phyloP scores from a whole-genome alignment of 768 basidiomycete genomes.

The Sporobolomyces roseus region DNA sequence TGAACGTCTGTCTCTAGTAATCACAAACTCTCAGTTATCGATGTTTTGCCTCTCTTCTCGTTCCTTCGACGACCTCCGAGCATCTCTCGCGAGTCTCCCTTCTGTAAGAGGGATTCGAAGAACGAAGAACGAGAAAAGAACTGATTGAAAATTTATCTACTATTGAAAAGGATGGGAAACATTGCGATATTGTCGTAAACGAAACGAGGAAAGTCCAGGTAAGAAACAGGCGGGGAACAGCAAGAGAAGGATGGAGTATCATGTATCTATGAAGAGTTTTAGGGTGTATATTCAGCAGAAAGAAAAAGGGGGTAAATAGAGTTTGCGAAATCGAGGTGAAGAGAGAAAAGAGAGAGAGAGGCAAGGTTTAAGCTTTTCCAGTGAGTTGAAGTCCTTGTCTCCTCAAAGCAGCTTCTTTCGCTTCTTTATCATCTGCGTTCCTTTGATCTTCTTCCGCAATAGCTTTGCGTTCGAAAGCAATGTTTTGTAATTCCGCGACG shows the following conservation, averaged over 20 bases:
- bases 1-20: too few species aligned
- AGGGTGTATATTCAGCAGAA: too few species aligned
- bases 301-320: neutral
- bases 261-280: too few species aligned
- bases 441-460: slow-evolving; percentile 23
- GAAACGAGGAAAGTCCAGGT: too few species aligned
- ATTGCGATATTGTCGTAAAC: too few species aligned
- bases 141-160: too few species aligned
- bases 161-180: too few species aligned
- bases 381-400: slow-evolving; percentile 21
- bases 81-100: neutral
- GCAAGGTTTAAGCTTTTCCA: slow-evolving; percentile 16
- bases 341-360: neutral
- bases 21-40: too few species aligned
- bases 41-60: neutral
- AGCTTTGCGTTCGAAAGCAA: slow-evolving; percentile 26
- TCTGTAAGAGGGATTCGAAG: too few species aligned
- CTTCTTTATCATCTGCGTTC: slow-evolving; percentile 19
- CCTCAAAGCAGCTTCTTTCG: slow-evolving; percentile 12
- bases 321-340: neutral
- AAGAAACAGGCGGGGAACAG: too few species aligned
- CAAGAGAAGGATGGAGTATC: too few species aligned
- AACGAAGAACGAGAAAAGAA: too few species aligned
- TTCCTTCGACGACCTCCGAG: neutral
- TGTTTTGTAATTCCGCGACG: slow-evolving; percentile 29